A percentile compares a stretch with the other conserved stretches of the same genome.
Evolutionary conservation across 1,139 yeast species (phyloP).

Genomic region (Yarrowia galli): DNA sequence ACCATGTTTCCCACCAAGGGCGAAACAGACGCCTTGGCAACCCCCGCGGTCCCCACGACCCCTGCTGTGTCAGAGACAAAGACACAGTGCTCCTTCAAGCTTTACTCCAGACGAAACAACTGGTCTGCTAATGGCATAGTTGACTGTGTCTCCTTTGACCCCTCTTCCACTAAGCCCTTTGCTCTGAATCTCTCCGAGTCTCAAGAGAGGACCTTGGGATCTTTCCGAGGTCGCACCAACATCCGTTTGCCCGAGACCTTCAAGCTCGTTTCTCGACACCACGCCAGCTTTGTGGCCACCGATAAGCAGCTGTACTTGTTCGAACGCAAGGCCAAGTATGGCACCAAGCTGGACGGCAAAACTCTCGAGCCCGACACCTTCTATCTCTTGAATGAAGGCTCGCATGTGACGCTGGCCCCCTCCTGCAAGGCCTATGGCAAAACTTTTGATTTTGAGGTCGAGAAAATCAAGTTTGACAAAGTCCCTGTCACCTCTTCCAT

Average conservation of each 20-base stretch:
- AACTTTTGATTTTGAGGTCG: constrained; percentile 1
- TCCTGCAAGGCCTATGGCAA: neutral
- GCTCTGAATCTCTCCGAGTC: neutral
- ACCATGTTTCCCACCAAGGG: constrained; percentile 7
- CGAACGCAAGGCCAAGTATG: constrained; percentile 27
- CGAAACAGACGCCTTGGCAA: neutral
- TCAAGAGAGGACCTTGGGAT: constrained; percentile 2
- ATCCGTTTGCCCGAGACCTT: constrained; percentile 6
- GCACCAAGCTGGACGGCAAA: constrained; percentile 7
- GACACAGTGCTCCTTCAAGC: neutral
- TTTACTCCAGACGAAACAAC: neutral
- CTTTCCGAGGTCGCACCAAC: neutral
- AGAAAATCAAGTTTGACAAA: neutral
- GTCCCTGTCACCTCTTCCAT: neutral
- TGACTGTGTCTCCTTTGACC: neutral
- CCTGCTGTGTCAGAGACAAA: neutral
- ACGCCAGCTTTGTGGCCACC: constrained; percentile 14
- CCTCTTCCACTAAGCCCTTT: neutral
- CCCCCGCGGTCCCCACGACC: neutral
- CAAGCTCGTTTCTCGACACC: constrained; percentile 15
- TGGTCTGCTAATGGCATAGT: neutral
- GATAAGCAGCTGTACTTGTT: constrained; percentile 2
- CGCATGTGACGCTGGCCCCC: neutral
- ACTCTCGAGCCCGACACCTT: neutral
- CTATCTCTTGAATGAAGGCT: constrained; percentile 1